Evolutionary conservation across 2,329 filamentous ascomycete species (phyloP), one percentile per base, ranked within the genome.

Genomic region (Ophiobolus disseminans): DNA sequence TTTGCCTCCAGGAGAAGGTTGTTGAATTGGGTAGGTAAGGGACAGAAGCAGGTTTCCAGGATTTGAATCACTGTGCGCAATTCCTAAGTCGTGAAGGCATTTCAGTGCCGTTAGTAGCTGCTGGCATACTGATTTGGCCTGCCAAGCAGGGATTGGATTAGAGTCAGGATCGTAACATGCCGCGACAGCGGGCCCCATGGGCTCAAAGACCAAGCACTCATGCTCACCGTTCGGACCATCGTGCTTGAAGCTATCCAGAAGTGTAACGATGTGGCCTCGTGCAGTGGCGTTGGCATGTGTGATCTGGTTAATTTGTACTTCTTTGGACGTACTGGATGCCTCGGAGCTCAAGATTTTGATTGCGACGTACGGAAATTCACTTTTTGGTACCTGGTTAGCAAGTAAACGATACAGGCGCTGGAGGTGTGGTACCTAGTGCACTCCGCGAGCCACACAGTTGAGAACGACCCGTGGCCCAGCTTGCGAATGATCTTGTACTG

Each of bases 371-470:
- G 31, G 30, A 19, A 21, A 41, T 31, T 41, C 16, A 41, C 39
- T 41, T 40, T 40, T 47, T 40, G 22, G 37, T 41, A 36, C 37
- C 43, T 40, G 14, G 43, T 40, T 40, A 40, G 36, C 43, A 35
- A 46, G 43, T 46, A 28, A 28, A 40, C 32, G 25, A 48, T 31
- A 43, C 21, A 43, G 30, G 30, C 28, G 30, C 32, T 37, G 39
- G 39, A 48, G 20, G 39, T 25, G 26, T 23, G 28, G 11, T 52
- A 53, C 53, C 38, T 36, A 37, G 43, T 44, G 41, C 30, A 37
- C 9, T 44, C 52, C 7, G 50, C 56, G 10, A 59, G 50, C 56
- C 53, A 59, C 22, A 59, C 56, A 35, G 53, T 57, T n/a, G 53
- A 57, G 37, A 25, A 54, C 16, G 42, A 48, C 28, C 56, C 53